These are phyloP conservation scores for Leishmania mexicana DNA, from an alignment of 208 protist species.

Conservation along the genomic window DNA sequence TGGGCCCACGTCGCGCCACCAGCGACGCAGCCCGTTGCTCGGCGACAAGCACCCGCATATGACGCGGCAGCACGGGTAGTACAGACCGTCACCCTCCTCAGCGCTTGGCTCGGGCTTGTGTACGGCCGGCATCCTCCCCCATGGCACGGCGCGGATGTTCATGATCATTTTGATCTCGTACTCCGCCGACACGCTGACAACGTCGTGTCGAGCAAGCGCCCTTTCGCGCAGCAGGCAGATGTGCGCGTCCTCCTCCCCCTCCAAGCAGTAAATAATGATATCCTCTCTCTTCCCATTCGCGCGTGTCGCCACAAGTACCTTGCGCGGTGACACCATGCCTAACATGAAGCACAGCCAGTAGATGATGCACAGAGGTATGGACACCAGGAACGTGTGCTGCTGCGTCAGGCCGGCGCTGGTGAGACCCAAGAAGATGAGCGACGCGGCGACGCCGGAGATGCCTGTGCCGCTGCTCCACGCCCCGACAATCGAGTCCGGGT, in stretches of 20 bases:
- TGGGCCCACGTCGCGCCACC: slow-evolving; percentile 49
- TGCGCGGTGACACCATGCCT: slow-evolving; percentile 59
- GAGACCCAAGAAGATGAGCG: slow-evolving; percentile 78
- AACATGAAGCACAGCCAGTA: slow-evolving; percentile 82
- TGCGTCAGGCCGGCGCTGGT: slow-evolving; percentile 50
- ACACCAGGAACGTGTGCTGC: slow-evolving; percentile 69
- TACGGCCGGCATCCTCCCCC: slow-evolving; percentile 20
- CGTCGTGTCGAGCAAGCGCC: slow-evolving; percentile 7
- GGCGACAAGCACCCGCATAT: neutral
- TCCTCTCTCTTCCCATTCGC: slow-evolving; percentile 18
- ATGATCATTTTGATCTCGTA: slow-evolving; percentile 51
- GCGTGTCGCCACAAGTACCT: slow-evolving; percentile 36
- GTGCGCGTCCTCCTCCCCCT: slow-evolving; percentile 38
- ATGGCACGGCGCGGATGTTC: slow-evolving; percentile 49
- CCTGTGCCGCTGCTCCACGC: slow-evolving; percentile 90
- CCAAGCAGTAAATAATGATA: slow-evolving; percentile 27
- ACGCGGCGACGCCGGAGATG: slow-evolving; percentile 81
- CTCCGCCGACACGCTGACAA: slow-evolving; percentile 24
- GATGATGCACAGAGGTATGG: slow-evolving; percentile 53
- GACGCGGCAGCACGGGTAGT: neutral
- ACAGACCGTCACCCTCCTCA: neutral
- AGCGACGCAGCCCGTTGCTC: slow-evolving; percentile 32
- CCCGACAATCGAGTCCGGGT: slow-evolving; percentile 75
- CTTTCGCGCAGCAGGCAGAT: slow-evolving; percentile 28
- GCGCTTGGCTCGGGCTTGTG: neutral